Percentiles rank a stretch among this genome's conserved stretches.
Conservation (phyloP, 2,329 filamentous ascomycete genomes). For the Botrytis cinerea region DNA sequence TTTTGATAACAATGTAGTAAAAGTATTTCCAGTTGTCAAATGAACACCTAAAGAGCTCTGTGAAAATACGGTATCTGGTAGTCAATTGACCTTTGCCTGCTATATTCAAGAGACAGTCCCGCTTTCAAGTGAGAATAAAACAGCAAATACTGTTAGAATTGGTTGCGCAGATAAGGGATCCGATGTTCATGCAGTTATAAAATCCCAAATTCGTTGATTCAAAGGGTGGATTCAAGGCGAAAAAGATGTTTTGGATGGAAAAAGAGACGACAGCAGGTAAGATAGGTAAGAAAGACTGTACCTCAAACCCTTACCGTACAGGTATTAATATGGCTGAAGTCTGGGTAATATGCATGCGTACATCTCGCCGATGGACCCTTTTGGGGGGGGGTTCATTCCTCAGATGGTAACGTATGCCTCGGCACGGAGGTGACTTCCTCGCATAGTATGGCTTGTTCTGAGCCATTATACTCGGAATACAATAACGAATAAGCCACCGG, state of each 20-base stretch:
- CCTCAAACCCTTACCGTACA: not conserved
- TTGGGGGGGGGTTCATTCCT: not conserved
- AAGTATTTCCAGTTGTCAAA: not conserved
- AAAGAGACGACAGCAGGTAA: not conserved
- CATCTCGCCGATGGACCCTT: not conserved
- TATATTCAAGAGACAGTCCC: not conserved
- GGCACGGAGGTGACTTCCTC: not conserved
- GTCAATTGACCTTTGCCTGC: not conserved
- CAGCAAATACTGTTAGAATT: not conserved
- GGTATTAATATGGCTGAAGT: not conserved
- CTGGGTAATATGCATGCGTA: not conserved
- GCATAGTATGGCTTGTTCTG: not conserved
- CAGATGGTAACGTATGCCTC: not conserved
- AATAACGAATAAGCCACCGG: not conserved
- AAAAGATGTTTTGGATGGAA: not conserved
- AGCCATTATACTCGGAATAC: not conserved
- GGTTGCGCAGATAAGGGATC: not conserved
- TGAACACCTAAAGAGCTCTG: not conserved
- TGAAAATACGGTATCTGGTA: not conserved
- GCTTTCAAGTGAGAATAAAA: not conserved
- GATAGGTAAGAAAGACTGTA: not conserved
- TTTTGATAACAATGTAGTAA: conserved; percentile 12
- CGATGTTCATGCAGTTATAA: not conserved
- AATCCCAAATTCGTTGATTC: not conserved
- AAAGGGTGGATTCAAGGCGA: not conserved